Evolutionary conservation across 2,329 filamentous ascomycete species (phyloP).

Genomic region (Delphinella strobiligena): DNA sequence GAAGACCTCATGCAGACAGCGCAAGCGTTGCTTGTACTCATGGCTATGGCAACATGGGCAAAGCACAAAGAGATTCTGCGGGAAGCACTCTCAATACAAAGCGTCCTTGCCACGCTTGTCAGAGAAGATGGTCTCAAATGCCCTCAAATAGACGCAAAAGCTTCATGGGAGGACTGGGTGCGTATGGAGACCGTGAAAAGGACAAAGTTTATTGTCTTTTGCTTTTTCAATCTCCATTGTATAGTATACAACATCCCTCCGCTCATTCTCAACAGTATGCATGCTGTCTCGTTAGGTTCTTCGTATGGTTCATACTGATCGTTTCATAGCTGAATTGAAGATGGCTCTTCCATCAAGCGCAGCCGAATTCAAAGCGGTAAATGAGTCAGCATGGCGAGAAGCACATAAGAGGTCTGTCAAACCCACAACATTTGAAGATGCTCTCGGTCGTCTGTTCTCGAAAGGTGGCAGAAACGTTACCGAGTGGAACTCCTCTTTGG

Average conservation of each 20-base stretch:
- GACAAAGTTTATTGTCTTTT: conserved; percentile 45
- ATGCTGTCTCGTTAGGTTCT: too few relatives aligned
- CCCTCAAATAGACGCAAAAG: conserved; percentile 43
- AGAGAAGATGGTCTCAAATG: conserved; percentile 42
- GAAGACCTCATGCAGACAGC: conserved; percentile 48
- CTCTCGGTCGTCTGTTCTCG: conserved; percentile 22
- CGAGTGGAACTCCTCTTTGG: conserved; percentile 25
- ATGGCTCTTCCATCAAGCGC: conserved; percentile 43
- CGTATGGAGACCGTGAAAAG: conserved; percentile 40
- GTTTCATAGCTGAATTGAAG: conserved; percentile 35
- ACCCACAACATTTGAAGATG: conserved; percentile 21
- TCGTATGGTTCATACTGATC: too few relatives aligned
- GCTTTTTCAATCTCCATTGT: conserved; percentile 48
- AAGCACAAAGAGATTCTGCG: conserved; percentile 44
- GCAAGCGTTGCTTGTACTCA: conserved; percentile 50
- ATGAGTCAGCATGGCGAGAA: conserved; percentile 37
- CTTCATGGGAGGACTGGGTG: conserved; percentile 42
- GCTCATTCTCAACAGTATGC: conserved; percentile 42
- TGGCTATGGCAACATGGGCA: conserved; percentile 49
- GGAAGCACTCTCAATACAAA: conserved; percentile 45
- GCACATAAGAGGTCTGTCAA: conserved; percentile 16
- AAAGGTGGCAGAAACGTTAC: conserved; percentile 21
- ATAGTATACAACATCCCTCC: conserved; percentile 52
- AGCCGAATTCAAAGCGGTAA: conserved; percentile 43
- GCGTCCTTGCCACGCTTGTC: conserved; percentile 42